Evolutionary conservation across 1,284 basidiomycete species (phyloP).

Genomic region (Pseudozyma pruni): DNA sequence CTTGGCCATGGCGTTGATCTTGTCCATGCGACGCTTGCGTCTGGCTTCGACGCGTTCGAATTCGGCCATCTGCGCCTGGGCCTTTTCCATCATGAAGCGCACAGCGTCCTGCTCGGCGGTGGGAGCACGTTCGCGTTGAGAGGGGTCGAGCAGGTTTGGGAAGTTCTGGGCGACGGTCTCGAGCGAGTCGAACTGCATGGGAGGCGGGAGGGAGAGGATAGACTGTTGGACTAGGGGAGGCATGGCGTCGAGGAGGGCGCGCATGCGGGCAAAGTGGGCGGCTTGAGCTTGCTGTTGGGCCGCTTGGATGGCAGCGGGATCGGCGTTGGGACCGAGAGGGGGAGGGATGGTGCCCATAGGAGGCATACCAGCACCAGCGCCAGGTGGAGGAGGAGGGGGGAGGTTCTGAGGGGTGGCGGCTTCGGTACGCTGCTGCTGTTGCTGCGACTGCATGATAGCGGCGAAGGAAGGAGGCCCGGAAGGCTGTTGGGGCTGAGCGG

Average conservation of each 20-base stretch:
- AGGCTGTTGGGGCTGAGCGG: slow-evolving; percentile 3
- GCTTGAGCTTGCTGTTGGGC: slow-evolving; percentile 49
- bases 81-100: slow-evolving; percentile 54
- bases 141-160: slow-evolving; percentile 54
- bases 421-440: slow-evolving; percentile 15
- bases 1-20: slow-evolving; percentile 76
- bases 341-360: slow-evolving; percentile 28
- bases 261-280: slow-evolving; percentile 63
- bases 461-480: slow-evolving; percentile 23
- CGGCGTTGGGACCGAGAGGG: slow-evolving; percentile 17
- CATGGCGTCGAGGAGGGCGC: slow-evolving; percentile 59
- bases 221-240: slow-evolving; percentile 58
- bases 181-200: slow-evolving; percentile 65
- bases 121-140: slow-evolving; percentile 31
- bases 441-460: slow-evolving; percentile 29
- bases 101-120: slow-evolving; percentile 54
- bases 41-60: slow-evolving; percentile 54
- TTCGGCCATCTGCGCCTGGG: slow-evolving; percentile 50
- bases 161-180: slow-evolving; percentile 58
- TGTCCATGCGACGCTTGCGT: slow-evolving; percentile 54
- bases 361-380: slow-evolving; percentile 8
- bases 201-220: slow-evolving; percentile 61
- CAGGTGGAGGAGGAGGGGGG: slow-evolving; percentile 13
- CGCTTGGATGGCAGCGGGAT: slow-evolving; percentile 40
- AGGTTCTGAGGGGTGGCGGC: slow-evolving; percentile 4